Percentiles rank a stretch among this genome's conserved stretches.
Conservation (phyloP, 2,329 filamentous ascomycete species). For the Trichoderma oligosporum region DNA sequence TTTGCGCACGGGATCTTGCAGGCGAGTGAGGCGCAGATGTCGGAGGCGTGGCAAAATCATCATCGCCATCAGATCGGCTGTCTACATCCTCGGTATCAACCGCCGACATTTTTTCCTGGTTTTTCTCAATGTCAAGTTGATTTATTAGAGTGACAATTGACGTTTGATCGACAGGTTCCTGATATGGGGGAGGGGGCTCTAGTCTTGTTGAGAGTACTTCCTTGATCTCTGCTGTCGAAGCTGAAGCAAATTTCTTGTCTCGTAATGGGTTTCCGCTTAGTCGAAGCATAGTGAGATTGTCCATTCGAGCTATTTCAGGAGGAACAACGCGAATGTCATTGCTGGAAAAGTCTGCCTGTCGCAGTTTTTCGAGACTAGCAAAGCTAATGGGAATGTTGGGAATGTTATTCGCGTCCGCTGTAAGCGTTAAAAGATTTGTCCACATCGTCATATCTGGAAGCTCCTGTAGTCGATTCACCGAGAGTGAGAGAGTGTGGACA, state of each 20-base stretch:
- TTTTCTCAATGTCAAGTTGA: conserved; percentile 32
- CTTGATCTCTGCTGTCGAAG: conserved; percentile 79
- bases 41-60: conserved; percentile 56
- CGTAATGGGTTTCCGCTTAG: conserved; percentile 86
- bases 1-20: conserved; percentile 46
- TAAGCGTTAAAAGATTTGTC: conserved; percentile 67
- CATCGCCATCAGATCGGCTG: conserved; percentile 48
- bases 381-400: conserved; percentile 73
- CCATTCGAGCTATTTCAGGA: conserved; percentile 74
- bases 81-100: conserved; percentile 39
- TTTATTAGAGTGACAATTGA: conserved; percentile 24
- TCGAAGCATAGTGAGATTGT: conserved; percentile 67
- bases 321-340: conserved; percentile 79
- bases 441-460: conserved; percentile 75
- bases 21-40: conserved; percentile 52
- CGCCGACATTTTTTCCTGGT: conserved; percentile 6
- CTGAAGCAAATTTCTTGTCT: conserved; percentile 79
- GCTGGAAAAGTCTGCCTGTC: conserved; percentile 75
- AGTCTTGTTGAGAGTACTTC: conserved; percentile 64
- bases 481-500: conserved; percentile 70
- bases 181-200: conserved; percentile 50
- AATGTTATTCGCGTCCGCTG: conserved; percentile 79
- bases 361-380: conserved; percentile 60
- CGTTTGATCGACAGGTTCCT: conserved; percentile 30
- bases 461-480: conserved; percentile 70